Evolutionary conservation across 2,329 filamentous ascomycete species (phyloP).

Genomic region (Nemania bipapillata): DNA sequence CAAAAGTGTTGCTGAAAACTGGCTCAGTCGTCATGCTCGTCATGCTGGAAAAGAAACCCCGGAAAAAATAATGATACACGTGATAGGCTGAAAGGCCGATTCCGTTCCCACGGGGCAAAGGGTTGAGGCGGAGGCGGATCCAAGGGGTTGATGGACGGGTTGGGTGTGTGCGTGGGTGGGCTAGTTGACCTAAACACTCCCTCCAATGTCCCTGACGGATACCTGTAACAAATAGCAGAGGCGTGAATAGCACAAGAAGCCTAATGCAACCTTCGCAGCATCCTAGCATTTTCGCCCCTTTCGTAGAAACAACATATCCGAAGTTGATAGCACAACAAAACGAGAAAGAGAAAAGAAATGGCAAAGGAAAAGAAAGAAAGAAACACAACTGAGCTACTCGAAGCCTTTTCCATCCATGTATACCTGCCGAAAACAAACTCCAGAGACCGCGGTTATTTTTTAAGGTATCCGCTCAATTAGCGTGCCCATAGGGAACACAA

Average conservation of each 20-base stretch:
- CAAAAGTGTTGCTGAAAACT: constrained; percentile 50
- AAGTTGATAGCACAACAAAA: constrained; percentile 33
- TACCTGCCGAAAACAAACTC: constrained; percentile 53
- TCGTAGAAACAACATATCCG: constrained; percentile 36
- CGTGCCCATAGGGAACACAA: constrained; percentile 47
- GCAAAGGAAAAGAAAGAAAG: constrained; percentile 41
- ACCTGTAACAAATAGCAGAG: constrained; percentile 41
- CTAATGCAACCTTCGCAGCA: constrained; percentile 41
- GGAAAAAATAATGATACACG: constrained; percentile 55
- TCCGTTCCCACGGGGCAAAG: constrained; percentile 48
- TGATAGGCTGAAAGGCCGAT: constrained; percentile 50
- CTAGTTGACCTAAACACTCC: constrained; percentile 43
- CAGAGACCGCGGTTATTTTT: constrained; percentile 49
- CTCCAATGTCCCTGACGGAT: constrained; percentile 41
- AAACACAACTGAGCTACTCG: constrained; percentile 47
- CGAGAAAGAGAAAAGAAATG: constrained; percentile 12
- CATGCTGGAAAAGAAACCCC: constrained; percentile 52
- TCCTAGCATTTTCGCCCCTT: constrained; percentile 36
- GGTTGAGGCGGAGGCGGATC: constrained; percentile 43
- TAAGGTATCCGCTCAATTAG: constrained; percentile 49
- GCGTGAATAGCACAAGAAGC: constrained; percentile 38
- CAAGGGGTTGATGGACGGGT: constrained; percentile 42
- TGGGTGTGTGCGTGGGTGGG: constrained; percentile 32
- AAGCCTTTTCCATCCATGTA: constrained; percentile 52
- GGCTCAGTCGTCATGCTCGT: constrained; percentile 53